Percentiles rank a stretch among this genome's conserved stretches.
These are phyloP conservation scores for Fusarium concolor DNA, from an alignment of 2,329 filamentous ascomycete genomes.

Conservation along the genomic window DNA sequence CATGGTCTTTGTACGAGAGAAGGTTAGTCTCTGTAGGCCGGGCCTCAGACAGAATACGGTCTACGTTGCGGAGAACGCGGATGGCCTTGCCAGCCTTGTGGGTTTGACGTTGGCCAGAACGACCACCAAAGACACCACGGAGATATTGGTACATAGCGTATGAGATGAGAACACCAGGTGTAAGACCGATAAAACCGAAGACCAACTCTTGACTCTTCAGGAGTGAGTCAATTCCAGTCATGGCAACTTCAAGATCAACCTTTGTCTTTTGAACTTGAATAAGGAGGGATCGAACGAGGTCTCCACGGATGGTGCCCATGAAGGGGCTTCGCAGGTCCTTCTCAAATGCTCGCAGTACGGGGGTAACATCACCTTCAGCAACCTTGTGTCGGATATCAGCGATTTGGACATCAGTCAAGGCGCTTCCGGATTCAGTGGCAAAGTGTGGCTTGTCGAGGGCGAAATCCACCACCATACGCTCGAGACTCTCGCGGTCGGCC, in stretches of 20 bases:
- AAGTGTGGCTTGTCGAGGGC: constrained; percentile 82
- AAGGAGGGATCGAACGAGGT: constrained; percentile 87
- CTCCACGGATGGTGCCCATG: constrained; percentile 83
- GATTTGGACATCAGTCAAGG: constrained; percentile 76
- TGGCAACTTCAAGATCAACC: constrained; percentile 95
- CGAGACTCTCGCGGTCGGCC: constrained; percentile 89
- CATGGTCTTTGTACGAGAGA: constrained; percentile 92
- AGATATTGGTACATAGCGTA: constrained; percentile 81
- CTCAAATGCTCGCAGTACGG: constrained; percentile 91
- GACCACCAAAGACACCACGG: constrained; percentile 73
- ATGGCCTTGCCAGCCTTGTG: constrained; percentile 77
- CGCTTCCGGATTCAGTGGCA: constrained; percentile 57
- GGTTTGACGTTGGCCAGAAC: constrained; percentile 73
- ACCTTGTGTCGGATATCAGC: constrained; percentile 82
- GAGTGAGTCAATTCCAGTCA: constrained; percentile 93
- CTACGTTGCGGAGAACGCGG: constrained; percentile 86
- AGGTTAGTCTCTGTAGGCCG: constrained; percentile 78
- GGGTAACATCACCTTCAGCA: constrained; percentile 90
- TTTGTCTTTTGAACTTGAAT: constrained; percentile 99
- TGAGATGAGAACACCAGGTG: constrained; percentile 89
- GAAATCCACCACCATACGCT: constrained; percentile 99
- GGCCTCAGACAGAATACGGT: constrained; percentile 79
- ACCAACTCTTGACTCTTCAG: constrained; percentile 97
- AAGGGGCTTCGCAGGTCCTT: constrained; percentile 86
- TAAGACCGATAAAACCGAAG: constrained; percentile 96